Percentiles rank a stretch among this genome's conserved stretches.
Conservation (phyloP, 2,329 filamentous ascomycete species). For the Aspergillus luchuensis region DNA sequence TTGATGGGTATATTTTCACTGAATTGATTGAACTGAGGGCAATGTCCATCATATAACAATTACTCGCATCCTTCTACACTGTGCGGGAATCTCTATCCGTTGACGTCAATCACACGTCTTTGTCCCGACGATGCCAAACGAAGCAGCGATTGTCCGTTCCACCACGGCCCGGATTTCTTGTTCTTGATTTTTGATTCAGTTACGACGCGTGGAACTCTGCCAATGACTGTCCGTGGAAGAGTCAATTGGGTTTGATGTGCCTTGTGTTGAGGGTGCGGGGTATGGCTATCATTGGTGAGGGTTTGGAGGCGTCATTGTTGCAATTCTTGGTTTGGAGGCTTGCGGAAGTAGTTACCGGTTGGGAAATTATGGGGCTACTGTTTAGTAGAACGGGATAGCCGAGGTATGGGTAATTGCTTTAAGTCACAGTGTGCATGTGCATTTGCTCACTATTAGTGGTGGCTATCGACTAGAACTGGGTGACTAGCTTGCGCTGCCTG, state of each 20-base stretch:
- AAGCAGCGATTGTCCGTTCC: conserved; percentile 5
- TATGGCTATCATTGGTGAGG: not conserved
- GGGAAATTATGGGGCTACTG: not conserved
- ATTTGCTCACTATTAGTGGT: too few relatives aligned
- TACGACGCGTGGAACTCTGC: not conserved
- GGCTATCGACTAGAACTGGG: not conserved
- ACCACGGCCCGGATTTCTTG: not conserved
- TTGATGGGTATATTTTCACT: too few relatives aligned
- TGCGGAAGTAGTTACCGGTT: not conserved
- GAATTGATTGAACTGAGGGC: not conserved
- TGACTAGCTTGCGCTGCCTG: not conserved
- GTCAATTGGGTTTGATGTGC: not conserved
- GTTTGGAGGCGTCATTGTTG: not conserved
- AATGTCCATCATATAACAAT: not conserved
- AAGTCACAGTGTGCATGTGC: too few relatives aligned
- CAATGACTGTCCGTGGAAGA: not conserved
- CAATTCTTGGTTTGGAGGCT: not conserved
- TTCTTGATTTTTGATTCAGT: not conserved
- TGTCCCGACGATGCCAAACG: not conserved
- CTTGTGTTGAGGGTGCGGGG: not conserved
- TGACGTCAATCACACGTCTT: conserved; percentile 14
- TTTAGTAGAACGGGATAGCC: too few relatives aligned
- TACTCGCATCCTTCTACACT: not conserved
- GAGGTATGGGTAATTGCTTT: not conserved
- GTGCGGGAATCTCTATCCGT: not conserved